These are phyloP conservation scores for Quercus variabilis DNA, from an alignment of 306 rosid species.

Conservation along the genomic window DNA sequence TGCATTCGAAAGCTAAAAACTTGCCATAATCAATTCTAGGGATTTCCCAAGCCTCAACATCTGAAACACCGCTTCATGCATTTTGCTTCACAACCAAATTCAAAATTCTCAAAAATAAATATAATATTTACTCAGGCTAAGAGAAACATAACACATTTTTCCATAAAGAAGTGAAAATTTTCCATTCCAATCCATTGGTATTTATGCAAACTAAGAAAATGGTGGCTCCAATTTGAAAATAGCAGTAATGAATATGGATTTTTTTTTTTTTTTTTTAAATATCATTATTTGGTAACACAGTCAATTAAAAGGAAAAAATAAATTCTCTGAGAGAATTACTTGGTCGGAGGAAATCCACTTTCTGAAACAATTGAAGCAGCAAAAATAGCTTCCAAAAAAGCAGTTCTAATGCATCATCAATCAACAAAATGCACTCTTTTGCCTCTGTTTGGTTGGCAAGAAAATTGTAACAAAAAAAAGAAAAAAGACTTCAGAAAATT, in stretches of 20 bases:
- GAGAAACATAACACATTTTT: not conserved
- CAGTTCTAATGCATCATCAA: constrained; percentile 41
- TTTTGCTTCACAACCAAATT: constrained; percentile 33
- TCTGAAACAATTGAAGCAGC: constrained; percentile 55
- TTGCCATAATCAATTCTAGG: constrained; percentile 40
- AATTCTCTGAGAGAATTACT: constrained; percentile 23
- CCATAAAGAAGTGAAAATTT: not conserved
- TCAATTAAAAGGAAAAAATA: no score
- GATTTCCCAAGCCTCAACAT: constrained; percentile 41
- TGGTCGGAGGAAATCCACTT: constrained; percentile 44
- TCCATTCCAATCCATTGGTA: not conserved
- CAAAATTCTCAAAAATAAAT: not conserved
- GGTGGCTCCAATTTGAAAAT: not conserved
- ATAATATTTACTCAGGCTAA: not conserved
- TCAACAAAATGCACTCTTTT: not conserved
- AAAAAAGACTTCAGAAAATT: not conserved
- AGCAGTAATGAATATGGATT: no score
- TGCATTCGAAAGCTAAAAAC: constrained; percentile 55
- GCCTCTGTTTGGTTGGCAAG: not conserved
- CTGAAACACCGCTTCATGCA: constrained; percentile 32
- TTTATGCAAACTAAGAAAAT: not conserved
- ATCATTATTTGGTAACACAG: no score
- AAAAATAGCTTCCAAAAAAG: constrained; percentile 84
- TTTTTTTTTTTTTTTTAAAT: no score
- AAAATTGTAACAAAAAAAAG: not conserved